phyloP scores from a whole-genome alignment of 2,329 filamentous ascomycete genomes.

The Daldinia sp. region DNA sequence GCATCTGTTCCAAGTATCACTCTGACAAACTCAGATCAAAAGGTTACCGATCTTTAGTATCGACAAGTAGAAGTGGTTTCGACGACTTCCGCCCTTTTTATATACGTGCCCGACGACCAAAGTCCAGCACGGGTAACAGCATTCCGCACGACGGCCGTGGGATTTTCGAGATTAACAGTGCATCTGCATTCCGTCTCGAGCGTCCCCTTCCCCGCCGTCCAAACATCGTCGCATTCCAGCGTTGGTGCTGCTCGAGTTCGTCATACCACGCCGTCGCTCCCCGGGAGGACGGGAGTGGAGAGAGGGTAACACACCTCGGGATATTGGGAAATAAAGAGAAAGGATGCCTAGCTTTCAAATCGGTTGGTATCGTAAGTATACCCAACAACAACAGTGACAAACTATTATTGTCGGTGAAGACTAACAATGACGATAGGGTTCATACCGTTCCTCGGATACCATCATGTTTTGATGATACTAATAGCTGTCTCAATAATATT shows the following conservation, averaged over 20 bases:
- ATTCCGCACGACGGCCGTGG: slow-evolving; percentile 34
- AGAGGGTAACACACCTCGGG: slow-evolving; percentile 36
- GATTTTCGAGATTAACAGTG: slow-evolving; percentile 36
- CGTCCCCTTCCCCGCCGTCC: slow-evolving; percentile 17
- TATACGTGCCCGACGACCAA: slow-evolving; percentile 14
- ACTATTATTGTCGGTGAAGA: not conserved
- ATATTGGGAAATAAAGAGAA: slow-evolving; percentile 30
- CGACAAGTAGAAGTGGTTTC: slow-evolving; percentile 6
- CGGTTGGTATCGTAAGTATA: slow-evolving; percentile 47
- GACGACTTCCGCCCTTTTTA: slow-evolving; percentile 16
- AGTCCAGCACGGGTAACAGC: slow-evolving; percentile 9
- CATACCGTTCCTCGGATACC: slow-evolving; percentile 75
- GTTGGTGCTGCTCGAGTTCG: slow-evolving; percentile 39
- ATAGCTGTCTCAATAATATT: slow-evolving; percentile 94
- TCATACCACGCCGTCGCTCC: slow-evolving; percentile 44
- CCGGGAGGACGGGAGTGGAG: slow-evolving; percentile 46
- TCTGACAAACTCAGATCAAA: slow-evolving; percentile 41
- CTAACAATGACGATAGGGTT: slow-evolving; percentile 56
- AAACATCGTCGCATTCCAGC: slow-evolving; percentile 37
- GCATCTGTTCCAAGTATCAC: slow-evolving; percentile 36
- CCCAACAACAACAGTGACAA: not conserved
- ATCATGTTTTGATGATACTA: slow-evolving; percentile 95
- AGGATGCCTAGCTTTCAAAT: slow-evolving; percentile 45
- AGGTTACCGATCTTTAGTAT: slow-evolving; percentile 21
- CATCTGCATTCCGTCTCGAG: slow-evolving; percentile 39